A percentile compares a stretch with the other conserved stretches of the same genome.
phyloP scores from a whole-genome alignment of 148 eudicot genomes.

The Linanthus parryae region DNA sequence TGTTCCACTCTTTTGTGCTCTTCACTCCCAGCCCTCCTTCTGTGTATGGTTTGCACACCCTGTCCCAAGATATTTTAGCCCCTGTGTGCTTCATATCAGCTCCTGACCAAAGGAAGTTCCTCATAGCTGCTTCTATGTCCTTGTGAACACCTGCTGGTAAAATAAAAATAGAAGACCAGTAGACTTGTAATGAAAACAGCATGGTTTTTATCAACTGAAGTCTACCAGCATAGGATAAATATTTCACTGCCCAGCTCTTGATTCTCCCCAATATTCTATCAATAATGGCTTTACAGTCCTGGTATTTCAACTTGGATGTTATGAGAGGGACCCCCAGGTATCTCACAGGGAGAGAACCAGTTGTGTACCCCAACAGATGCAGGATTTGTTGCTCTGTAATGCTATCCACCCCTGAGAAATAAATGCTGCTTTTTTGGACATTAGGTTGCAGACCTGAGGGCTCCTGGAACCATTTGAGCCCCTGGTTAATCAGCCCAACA shows the following conservation, averaged over 20 bases:
- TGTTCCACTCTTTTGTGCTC: too few species aligned
- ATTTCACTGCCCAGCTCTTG: not conserved
- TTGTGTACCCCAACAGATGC: not conserved
- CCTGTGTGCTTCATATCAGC: not conserved
- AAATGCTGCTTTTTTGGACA: not conserved
- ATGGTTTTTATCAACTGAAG: not conserved
- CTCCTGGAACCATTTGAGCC: not conserved
- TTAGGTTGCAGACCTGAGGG: not conserved
- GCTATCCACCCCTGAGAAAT: not conserved
- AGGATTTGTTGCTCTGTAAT: not conserved
- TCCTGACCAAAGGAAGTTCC: not conserved
- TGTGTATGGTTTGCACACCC: not conserved
- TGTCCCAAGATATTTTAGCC: not conserved
- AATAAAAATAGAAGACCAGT: not conserved
- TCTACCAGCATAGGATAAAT: not conserved
- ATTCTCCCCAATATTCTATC: not conserved
- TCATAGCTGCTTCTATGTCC: not conserved
- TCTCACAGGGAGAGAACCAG: not conserved
- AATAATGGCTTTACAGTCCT: not conserved
- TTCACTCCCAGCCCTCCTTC: not conserved
- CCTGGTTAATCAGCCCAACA: not conserved
- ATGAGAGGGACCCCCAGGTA: not conserved
- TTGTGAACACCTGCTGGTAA: not conserved
- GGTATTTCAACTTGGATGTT: not conserved
- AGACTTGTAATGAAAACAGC: constrained; percentile 40